Conservation (phyloP, 352 stramenopile genomes). For the Globisporangium echinulatum region DNA sequence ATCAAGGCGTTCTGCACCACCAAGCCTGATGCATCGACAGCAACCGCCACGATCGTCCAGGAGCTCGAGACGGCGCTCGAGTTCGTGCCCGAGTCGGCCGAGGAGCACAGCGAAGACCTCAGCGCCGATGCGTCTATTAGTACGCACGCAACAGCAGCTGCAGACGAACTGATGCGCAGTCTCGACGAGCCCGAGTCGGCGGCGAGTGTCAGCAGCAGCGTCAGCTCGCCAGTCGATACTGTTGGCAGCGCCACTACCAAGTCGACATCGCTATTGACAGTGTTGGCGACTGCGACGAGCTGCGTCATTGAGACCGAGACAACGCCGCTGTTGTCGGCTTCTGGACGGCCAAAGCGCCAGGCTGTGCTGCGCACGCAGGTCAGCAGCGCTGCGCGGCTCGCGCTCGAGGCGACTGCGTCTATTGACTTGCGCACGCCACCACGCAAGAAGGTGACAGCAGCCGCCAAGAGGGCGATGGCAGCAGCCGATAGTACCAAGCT, state of each 20-base stretch:
- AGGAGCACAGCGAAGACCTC: conserved; percentile 3
- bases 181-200: background rate
- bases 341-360: conserved; percentile 45
- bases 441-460: background rate
- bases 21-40: background rate
- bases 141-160: background rate
- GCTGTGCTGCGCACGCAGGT: conserved; percentile 41
- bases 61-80: background rate
- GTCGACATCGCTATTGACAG: no score
- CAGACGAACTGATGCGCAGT: background rate
- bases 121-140: background rate
- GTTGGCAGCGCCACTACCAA: no score
- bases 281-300: no score
- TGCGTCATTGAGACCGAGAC: background rate
- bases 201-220: background rate
- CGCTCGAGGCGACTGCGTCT: background rate
- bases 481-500: background rate
- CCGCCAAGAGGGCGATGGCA: background rate
- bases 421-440: conserved; percentile 12
- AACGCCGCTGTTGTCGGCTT: background rate
- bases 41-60: background rate
- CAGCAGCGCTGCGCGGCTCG: conserved; percentile 1
- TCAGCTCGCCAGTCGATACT: background rate
- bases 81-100: conserved; percentile 1
- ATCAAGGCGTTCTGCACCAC: conserved; percentile 59